These are phyloP conservation scores for Fusarium sp. DNA, from an alignment of 2,329 filamentous ascomycete species.

Conservation along the genomic window DNA sequence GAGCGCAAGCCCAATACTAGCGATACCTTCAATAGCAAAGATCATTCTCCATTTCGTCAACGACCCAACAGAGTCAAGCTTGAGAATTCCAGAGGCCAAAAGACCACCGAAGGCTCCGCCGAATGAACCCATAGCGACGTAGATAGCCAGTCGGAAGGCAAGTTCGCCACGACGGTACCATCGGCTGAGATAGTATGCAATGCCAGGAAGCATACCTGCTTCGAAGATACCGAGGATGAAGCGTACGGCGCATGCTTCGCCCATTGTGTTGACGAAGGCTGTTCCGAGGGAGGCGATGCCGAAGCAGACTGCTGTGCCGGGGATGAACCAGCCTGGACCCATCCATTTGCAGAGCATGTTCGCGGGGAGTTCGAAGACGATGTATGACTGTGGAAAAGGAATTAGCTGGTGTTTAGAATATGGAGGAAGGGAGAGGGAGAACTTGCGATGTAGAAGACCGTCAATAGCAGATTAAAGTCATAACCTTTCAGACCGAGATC, in stretches of 20 bases:
- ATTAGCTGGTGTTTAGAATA: neutral
- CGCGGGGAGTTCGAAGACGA: slow-evolving; percentile 72
- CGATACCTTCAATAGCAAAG: slow-evolving; percentile 71
- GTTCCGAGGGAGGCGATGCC: slow-evolving; percentile 16
- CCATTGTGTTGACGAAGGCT: slow-evolving; percentile 24
- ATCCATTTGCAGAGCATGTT: slow-evolving; percentile 72
- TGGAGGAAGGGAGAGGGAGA: too few relatives aligned
- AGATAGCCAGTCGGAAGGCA: slow-evolving; percentile 10
- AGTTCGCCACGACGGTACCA: slow-evolving; percentile 65
- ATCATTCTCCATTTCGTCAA: slow-evolving; percentile 23
- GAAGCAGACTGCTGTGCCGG: slow-evolving; percentile 57
- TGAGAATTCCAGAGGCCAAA: slow-evolving; percentile 11
- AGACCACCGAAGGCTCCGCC: slow-evolving; percentile 11
- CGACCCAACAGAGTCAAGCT: neutral
- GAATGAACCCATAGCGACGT: slow-evolving; percentile 23
- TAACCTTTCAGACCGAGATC: slow-evolving; percentile 67
- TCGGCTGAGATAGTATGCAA: slow-evolving; percentile 71
- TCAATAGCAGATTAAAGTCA: slow-evolving; percentile 15
- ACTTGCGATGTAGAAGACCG: slow-evolving; percentile 17
- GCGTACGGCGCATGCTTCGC: slow-evolving; percentile 58
- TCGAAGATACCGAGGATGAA: slow-evolving; percentile 71
- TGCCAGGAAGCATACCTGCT: slow-evolving; percentile 72
- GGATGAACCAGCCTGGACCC: slow-evolving; percentile 74
- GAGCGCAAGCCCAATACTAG: neutral
- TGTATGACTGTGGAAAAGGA: slow-evolving; percentile 55